Base-by-base conservation (phyloP, 2,329 filamentous ascomycete genomes). In the Drechmeria coniospora region DNA sequence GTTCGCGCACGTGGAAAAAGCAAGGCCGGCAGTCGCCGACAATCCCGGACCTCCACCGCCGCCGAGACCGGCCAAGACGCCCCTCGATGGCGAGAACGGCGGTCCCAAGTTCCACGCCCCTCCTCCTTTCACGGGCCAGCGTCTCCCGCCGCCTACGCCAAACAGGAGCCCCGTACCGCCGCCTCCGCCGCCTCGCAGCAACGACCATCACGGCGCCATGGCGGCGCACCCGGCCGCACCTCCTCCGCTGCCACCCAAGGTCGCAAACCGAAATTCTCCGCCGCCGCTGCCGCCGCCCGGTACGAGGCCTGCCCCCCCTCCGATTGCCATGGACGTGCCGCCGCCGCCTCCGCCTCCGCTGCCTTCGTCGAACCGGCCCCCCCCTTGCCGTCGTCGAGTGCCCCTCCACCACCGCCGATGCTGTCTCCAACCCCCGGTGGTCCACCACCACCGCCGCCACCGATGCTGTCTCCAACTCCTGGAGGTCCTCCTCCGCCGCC, bases 131-230 rank as follows among this genome's bases (percentile, higher is more conserved):
- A 46, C 66, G 26, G 77, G 79, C 25, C 71, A 76, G 42, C 69
- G 70, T 23, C 61, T 62, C n/a, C 76, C 80, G 21, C 80, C 81
- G n/a, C 74, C 79, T 27, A 76, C 81, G 15, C 79, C 80, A 21
- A 74, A 65, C 47, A 73, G 80, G 38, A 72, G 70, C 17, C 61
- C 74, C 21, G 71, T 76, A 12, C 81, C 82, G 35, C 80, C 80
- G 18, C 78, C 79, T 8, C 78, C 73, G 3, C 70, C 75, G 11
- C 62, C 60, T 19, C 49, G 57, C 35, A 44, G 51, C 45, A 32
- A 41, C 48, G 36, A 50, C 26, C 26, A 39, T 20, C 30, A 41
- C 15, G 25, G 32, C 13, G 45, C 45, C 3, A 51, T 14, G 16
- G 8, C 30, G 8, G 16, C 12, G 8, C 21, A 23, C 14, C 8